These are phyloP conservation scores for Hypoxylon sp. DNA, from an alignment of 2,329 filamentous ascomycete genomes.

Conservation along the genomic window DNA sequence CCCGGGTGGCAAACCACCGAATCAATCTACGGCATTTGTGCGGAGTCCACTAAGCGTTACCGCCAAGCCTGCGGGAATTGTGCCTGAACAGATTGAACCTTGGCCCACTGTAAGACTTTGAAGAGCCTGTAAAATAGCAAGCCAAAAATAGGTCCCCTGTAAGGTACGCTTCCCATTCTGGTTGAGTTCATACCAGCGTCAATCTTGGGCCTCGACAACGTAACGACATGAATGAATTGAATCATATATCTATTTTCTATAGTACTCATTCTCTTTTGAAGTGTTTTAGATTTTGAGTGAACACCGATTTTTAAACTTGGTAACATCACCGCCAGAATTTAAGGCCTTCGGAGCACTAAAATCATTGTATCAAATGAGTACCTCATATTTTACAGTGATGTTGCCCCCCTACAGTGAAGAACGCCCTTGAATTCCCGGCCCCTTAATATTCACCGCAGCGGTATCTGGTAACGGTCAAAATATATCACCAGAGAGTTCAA, in stretches of 20 bases:
- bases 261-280: neutral
- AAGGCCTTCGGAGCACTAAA: too few relatives aligned
- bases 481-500: neutral
- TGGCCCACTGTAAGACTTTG: constrained; percentile 5
- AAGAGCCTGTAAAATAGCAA: neutral
- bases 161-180: constrained; percentile 1
- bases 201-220: neutral
- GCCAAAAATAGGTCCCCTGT: constrained; percentile 6
- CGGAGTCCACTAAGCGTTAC: constrained; percentile 2
- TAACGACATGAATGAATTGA: neutral
- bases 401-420: too few relatives aligned
- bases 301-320: too few relatives aligned
- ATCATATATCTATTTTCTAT: too few relatives aligned
- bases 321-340: too few relatives aligned
- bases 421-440: too few relatives aligned
- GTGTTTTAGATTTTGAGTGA: too few relatives aligned
- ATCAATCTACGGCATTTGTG: constrained; percentile 16
- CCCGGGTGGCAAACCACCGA: constrained; percentile 4
- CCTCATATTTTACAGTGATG: too few relatives aligned
- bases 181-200: neutral
- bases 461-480: too few relatives aligned
- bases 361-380: too few relatives aligned
- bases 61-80: constrained; percentile 14
- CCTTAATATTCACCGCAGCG: too few relatives aligned
- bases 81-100: constrained; percentile 3